A percentile compares a stretch with the other conserved stretches of the same genome.
Conservation (phyloP, 1,284 basidiomycete species). For the Melanopsichium pennsylvanicum region DNA sequence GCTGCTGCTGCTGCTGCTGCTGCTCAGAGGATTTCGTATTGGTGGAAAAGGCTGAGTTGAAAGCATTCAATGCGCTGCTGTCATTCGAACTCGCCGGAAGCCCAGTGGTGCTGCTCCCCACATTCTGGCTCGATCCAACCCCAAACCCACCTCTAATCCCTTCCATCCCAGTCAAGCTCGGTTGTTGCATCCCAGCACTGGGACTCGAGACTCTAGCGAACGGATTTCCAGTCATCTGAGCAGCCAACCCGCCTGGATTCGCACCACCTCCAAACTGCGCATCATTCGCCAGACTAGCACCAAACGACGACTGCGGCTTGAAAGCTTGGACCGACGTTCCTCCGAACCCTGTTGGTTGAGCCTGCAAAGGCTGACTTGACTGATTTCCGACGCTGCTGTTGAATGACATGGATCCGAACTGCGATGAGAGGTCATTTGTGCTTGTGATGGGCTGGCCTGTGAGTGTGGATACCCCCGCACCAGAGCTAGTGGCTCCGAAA, state of each 20-base stretch:
- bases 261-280: conserved; percentile 8
- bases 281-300: conserved; percentile 35
- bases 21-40: not conserved
- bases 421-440: conserved; percentile 18
- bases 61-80: conserved; percentile 14
- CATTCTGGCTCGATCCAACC: not conserved
- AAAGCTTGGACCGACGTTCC: conserved; percentile 44
- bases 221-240: conserved; percentile 51
- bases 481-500: conserved; percentile 6
- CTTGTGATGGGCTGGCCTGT: conserved; percentile 8
- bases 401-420: conserved; percentile 45
- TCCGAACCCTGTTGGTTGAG: conserved; percentile 57
- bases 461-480: conserved; percentile 5
- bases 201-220: conserved; percentile 35
- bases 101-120: conserved; percentile 2
- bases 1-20: conserved; percentile 17
- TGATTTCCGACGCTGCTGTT: conserved; percentile 7
- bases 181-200: conserved; percentile 9
- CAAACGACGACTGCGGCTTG: conserved; percentile 54
- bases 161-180: conserved; percentile 8
- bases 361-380: conserved; percentile 23
- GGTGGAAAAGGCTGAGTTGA: conserved; percentile 20
- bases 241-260: conserved; percentile 6
- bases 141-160: not conserved
- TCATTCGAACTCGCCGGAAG: conserved; percentile 7